These are phyloP conservation scores for Microstegium vimineum DNA, from an alignment of 176 grass and related monocot genomes.

Conservation along the genomic window DNA sequence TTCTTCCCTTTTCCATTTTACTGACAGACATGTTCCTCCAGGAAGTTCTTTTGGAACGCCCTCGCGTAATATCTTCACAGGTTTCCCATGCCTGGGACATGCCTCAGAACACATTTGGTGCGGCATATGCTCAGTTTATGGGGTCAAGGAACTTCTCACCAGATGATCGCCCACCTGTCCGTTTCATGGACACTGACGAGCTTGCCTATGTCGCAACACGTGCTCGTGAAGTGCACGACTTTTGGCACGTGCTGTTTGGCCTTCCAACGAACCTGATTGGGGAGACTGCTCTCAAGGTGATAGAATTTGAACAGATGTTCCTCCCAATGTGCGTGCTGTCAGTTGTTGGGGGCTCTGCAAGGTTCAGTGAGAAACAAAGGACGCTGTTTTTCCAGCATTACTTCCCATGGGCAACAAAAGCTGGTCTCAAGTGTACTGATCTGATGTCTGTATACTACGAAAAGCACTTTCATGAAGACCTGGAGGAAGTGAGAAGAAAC, in stretches of 20 bases:
- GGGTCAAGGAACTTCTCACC: conserved; percentile 96
- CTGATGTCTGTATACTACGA: conserved; percentile 96
- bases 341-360: conserved; percentile 65
- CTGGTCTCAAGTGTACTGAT: conserved; percentile 16
- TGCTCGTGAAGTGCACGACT: conserved; percentile 89
- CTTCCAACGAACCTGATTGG: conserved; percentile 86
- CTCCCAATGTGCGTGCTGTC: conserved; percentile 92
- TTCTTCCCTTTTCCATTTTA: not conserved
- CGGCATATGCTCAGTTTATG: conserved; percentile 89
- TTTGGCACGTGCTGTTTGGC: conserved; percentile 89
- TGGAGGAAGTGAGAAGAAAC: conserved; percentile 62
- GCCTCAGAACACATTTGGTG: conserved; percentile 81
- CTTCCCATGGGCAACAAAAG: no score
- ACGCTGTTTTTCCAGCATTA: no score
- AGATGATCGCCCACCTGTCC: conserved; percentile 76
- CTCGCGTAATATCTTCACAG: conserved; percentile 68
- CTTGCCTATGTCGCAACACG: conserved; percentile 70
- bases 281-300: conserved; percentile 90
- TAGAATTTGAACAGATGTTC: conserved; percentile 94
- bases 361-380: no score
- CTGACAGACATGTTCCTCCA: conserved; percentile 32
- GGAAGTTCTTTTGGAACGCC: conserved; percentile 74
- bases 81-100: conserved; percentile 86
- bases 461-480: conserved; percentile 84
- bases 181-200: conserved; percentile 90